These are phyloP conservation scores for Naematelia encephala DNA, from an alignment of 768 basidiomycete species.

Conservation along the genomic window DNA sequence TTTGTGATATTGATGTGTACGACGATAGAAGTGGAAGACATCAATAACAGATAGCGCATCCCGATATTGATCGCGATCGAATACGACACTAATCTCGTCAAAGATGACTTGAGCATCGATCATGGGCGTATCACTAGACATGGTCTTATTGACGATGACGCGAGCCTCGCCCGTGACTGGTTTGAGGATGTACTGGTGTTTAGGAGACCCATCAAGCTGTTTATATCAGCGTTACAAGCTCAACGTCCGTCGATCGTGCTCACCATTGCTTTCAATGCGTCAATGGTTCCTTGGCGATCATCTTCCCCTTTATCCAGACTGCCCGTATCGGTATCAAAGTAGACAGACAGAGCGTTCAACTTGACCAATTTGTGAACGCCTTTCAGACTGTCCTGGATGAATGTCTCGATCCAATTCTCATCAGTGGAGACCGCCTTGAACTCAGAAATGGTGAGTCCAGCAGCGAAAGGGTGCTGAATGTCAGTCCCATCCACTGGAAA, in stretches of 20 bases:
- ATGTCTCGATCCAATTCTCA: conserved; percentile 79
- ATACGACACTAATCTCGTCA: conserved; percentile 83
- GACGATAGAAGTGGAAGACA: conserved; percentile 92
- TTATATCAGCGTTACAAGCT: not conserved
- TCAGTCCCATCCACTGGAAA: not conserved
- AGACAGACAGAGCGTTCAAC: conserved; percentile 79
- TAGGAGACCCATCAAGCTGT: conserved; percentile 43
- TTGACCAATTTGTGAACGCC: conserved; percentile 92
- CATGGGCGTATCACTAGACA: conserved; percentile 69
- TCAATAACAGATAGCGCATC: conserved; percentile 89
- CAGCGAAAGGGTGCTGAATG: conserved; percentile 83
- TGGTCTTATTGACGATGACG: conserved; percentile 74
- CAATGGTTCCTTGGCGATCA: conserved; percentile 62
- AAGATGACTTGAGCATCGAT: conserved; percentile 85
- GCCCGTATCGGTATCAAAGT: conserved; percentile 88
- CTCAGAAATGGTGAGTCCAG: conserved; percentile 78
- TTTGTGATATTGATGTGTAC: conserved; percentile 72
- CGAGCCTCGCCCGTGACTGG: conserved; percentile 94
- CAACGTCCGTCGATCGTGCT: too few relatives aligned
- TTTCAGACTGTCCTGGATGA: conserved; percentile 82
- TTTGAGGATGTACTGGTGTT: conserved; percentile 90
- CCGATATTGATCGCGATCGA: conserved; percentile 92
- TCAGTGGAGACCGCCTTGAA: conserved; percentile 89
- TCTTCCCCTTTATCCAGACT: conserved; percentile 65
- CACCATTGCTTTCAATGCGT: conserved; percentile 66